A percentile compares a stretch with the other conserved stretches of the same genome.
Evolutionary conservation across 2,329 filamentous ascomycete species (phyloP).

Genomic region (Apiospora sp.): DNA sequence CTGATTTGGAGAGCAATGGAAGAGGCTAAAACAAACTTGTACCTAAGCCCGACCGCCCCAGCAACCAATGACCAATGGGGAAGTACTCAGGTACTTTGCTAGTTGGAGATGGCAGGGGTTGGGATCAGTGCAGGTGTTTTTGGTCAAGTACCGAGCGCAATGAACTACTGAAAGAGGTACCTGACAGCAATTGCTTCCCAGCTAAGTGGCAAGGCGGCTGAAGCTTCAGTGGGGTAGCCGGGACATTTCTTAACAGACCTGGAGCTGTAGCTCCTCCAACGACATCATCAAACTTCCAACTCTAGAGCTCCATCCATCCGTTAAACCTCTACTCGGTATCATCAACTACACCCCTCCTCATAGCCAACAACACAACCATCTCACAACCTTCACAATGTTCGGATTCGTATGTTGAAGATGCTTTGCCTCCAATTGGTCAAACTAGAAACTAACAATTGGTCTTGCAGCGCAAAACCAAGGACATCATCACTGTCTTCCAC

Average conservation of each 20-base stretch:
- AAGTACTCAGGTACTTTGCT: not conserved
- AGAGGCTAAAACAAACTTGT: constrained; percentile 20
- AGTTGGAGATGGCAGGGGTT: constrained; percentile 11
- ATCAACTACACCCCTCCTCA: not conserved
- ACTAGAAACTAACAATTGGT: not conserved
- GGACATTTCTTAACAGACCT: not conserved
- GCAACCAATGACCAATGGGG: constrained; percentile 1
- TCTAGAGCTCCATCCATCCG: not conserved
- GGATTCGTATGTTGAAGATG: constrained; percentile 50
- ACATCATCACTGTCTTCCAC: constrained; percentile 97
- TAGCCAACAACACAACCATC: not conserved
- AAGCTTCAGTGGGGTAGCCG: constrained; percentile 12
- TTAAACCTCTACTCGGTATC: not conserved
- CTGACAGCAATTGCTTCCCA: not conserved
- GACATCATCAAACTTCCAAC: constrained; percentile 15
- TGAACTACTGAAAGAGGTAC: not conserved
- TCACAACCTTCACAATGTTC: constrained; percentile 49
- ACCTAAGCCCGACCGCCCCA: constrained; percentile 10
- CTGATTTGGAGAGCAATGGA: constrained; percentile 1
- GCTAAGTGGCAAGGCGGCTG: not conserved
- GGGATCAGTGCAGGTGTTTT: not conserved
- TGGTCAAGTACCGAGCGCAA: not conserved
- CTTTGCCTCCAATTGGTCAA: not conserved
- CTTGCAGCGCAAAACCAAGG: constrained; percentile 76
- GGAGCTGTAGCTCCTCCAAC: constrained; percentile 12